Evolutionary conservation across 495 filamentous ascomycete species (phyloP).

Genomic region (Penicillium pancosmium): DNA sequence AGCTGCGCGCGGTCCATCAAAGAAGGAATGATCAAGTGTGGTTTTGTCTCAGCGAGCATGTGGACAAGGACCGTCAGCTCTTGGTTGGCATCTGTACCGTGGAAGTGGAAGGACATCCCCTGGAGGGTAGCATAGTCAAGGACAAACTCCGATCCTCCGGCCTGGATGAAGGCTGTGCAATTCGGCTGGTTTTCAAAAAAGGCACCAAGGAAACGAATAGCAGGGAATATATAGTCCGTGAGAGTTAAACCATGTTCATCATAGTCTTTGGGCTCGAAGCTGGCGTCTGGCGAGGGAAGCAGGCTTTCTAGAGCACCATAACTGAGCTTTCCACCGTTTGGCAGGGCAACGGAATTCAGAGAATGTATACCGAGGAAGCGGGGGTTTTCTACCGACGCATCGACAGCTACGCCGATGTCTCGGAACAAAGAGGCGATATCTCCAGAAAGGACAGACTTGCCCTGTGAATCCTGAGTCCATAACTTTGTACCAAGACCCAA

Average conservation of each 20-base stretch:
- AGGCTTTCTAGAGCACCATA: constrained; percentile 37
- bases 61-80: constrained; percentile 75
- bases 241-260: constrained; percentile 54
- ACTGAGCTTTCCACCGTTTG: constrained; percentile 41
- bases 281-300: constrained; percentile 28
- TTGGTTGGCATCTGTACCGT: constrained; percentile 62
- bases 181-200: constrained; percentile 78
- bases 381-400: constrained; percentile 33
- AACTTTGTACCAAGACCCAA: constrained; percentile 79
- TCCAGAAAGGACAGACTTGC: constrained; percentile 35
- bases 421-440: constrained; percentile 37
- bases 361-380: constrained; percentile 35
- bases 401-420: constrained; percentile 35
- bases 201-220: constrained; percentile 72
- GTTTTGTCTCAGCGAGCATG: constrained; percentile 78
- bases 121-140: constrained; percentile 80
- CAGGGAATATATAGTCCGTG: constrained; percentile 71
- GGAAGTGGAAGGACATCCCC: constrained; percentile 75
- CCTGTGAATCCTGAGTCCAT: constrained; percentile 57
- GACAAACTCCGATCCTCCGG: constrained; percentile 80
- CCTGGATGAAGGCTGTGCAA: constrained; percentile 73
- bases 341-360: constrained; percentile 37
- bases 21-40: constrained; percentile 79
- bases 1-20: constrained; percentile 72
- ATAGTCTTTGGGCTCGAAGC: constrained; percentile 49